phyloP scores from a whole-genome alignment of 2,329 filamentous ascomycete genomes.

The Berkeleyomyces rouxiae region DNA sequence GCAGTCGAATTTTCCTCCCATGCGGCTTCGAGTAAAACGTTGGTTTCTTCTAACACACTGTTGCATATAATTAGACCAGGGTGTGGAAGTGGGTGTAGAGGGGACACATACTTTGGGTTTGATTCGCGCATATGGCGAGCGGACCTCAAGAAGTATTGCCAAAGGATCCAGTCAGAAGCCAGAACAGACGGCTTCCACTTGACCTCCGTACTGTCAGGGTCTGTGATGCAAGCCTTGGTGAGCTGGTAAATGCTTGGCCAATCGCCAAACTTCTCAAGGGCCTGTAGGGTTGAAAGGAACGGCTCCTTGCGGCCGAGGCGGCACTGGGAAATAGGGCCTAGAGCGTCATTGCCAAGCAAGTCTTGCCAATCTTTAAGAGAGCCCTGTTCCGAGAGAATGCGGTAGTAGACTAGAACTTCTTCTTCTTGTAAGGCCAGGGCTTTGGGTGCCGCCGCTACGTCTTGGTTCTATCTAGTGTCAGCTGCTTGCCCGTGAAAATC shows the following conservation, averaged over 20 bases:
- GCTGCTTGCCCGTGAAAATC: background rate
- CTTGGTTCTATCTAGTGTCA: conserved; percentile 5
- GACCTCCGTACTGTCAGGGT: conserved; percentile 21
- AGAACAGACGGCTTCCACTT: conserved; percentile 25
- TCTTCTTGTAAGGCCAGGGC: conserved; percentile 23
- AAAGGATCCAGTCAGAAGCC: conserved; percentile 27
- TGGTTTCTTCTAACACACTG: conserved; percentile 19
- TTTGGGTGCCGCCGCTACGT: conserved; percentile 4
- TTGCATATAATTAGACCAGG: background rate
- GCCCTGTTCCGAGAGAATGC: conserved; percentile 29
- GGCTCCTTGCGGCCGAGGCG: conserved; percentile 31
- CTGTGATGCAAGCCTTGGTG: conserved; percentile 27
- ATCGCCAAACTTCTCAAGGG: conserved; percentile 23
- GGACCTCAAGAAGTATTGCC: conserved; percentile 21
- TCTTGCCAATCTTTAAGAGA: conserved; percentile 26
- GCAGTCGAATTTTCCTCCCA: conserved; percentile 19
- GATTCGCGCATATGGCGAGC: conserved; percentile 15
- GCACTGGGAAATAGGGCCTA: conserved; percentile 30
- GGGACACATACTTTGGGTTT: conserved; percentile 10
- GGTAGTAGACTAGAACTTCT: conserved; percentile 33
- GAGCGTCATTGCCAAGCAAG: conserved; percentile 23
- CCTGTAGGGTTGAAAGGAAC: conserved; percentile 25
- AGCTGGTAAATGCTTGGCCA: conserved; percentile 29
- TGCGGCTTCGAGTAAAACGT: conserved; percentile 20
- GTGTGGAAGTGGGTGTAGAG: background rate